Conservation (phyloP, 495 filamentous ascomycete species). For the Tuber umbilicatum region DNA sequence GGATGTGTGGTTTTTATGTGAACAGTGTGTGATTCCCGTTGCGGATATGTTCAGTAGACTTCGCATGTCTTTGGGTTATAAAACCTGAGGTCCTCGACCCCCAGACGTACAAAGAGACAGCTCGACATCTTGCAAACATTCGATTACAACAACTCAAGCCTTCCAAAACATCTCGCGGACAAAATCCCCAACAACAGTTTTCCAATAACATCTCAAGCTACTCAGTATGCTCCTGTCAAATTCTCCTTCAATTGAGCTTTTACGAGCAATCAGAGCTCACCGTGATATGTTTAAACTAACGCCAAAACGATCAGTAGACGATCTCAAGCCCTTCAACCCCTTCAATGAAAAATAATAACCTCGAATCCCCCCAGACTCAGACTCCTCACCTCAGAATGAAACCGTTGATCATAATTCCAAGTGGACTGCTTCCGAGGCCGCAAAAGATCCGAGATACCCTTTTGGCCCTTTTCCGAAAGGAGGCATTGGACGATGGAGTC, state of each 20-base stretch:
- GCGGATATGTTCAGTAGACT: background rate
- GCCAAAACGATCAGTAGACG: background rate
- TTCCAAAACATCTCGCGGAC: background rate
- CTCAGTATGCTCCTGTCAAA: background rate
- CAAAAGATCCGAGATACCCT: background rate
- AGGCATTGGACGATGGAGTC: rapidly evolving
- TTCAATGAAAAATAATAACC: no score
- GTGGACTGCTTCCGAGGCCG: no score
- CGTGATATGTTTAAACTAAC: background rate
- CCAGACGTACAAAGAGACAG: background rate
- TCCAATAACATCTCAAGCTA: background rate
- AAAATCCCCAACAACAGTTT: background rate
- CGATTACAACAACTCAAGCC: background rate
- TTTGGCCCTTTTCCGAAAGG: background rate
- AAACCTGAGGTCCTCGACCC: background rate
- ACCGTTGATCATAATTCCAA: no score
- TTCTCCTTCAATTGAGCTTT: background rate
- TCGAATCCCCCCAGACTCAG: no score
- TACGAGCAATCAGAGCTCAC: background rate
- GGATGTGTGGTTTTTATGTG: background rate
- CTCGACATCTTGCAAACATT: background rate
- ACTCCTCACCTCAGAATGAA: background rate
- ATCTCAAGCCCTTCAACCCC: background rate
- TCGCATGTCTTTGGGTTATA: background rate
- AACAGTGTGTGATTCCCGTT: background rate